Conservation (phyloP, 352 stramenopile species). For the Globisporangium spiculum region DNA sequence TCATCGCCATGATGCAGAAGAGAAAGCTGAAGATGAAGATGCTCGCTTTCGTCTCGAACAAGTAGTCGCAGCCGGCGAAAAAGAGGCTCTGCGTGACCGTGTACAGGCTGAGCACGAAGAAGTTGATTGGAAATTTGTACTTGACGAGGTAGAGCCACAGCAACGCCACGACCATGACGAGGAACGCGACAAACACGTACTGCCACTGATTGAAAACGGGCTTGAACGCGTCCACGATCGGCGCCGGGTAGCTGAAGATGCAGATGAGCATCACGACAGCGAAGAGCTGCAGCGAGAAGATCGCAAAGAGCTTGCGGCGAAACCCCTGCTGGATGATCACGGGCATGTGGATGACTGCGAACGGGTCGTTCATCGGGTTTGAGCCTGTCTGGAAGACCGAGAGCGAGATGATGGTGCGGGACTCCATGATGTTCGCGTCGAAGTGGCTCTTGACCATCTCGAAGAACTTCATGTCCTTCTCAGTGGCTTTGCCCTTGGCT, state of each 20-base stretch:
- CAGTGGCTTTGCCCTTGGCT: conserved; percentile 46
- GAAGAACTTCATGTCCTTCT: conserved; percentile 82
- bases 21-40: conserved; percentile 68
- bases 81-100: conserved; percentile 62
- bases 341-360: conserved; percentile 69
- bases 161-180: conserved; percentile 49
- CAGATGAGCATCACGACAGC: conserved; percentile 43
- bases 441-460: conserved; percentile 72
- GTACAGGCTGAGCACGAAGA: conserved; percentile 53
- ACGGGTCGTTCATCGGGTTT: conserved; percentile 70
- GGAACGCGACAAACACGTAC: conserved; percentile 49
- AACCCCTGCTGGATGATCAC: conserved; percentile 66
- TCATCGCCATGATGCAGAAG: conserved; percentile 61
- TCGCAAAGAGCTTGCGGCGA: conserved; percentile 67
- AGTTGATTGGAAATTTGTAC: conserved; percentile 72
- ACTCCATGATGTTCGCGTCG: conserved; percentile 71
- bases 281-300: conserved; percentile 68
- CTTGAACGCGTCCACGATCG: conserved; percentile 29
- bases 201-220: conserved; percentile 43
- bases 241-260: conserved; percentile 33
- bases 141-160: conserved; percentile 75
- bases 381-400: conserved; percentile 73
- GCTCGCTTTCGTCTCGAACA: conserved; percentile 56
- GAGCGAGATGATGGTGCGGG: conserved; percentile 70
- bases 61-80: conserved; percentile 49